A percentile compares a stretch with the other conserved stretches of the same genome.
Evolutionary conservation across 257 asterid genomes (phyloP).

Genomic region (Paraleonurus japonicus): DNA sequence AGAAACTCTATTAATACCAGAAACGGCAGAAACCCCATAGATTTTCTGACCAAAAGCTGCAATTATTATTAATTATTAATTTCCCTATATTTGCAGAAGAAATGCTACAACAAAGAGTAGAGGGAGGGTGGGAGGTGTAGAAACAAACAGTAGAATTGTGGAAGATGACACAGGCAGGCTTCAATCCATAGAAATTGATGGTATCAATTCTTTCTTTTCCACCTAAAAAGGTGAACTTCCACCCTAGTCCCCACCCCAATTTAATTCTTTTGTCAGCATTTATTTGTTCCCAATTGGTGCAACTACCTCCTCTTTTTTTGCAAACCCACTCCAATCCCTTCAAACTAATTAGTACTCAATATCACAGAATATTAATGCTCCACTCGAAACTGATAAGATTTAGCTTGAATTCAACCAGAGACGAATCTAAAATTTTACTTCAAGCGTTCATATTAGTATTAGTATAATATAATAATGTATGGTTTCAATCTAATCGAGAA

Average conservation of each 20-base stretch:
- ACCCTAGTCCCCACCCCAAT: slow-evolving; percentile 35
- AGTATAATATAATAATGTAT: too few relatives aligned
- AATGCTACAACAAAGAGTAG: not conserved
- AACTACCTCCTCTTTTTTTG: slow-evolving; percentile 13
- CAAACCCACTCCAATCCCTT: not conserved
- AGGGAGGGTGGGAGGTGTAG: not conserved
- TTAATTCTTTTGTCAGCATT: slow-evolving; percentile 35
- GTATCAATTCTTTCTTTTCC: slow-evolving; percentile 11
- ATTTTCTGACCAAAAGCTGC: slow-evolving; percentile 39
- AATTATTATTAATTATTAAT: not conserved
- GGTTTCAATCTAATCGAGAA: too few relatives aligned
- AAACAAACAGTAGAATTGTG: slow-evolving; percentile 3
- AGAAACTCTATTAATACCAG: slow-evolving; percentile 17
- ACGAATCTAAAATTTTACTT: too few relatives aligned
- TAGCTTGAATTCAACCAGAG: too few relatives aligned
- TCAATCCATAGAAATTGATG: slow-evolving; percentile 31
- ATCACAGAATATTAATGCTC: too few relatives aligned
- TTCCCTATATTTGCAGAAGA: slow-evolving; percentile 17
- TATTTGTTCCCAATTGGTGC: slow-evolving; percentile 37
- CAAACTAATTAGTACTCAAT: too few relatives aligned
- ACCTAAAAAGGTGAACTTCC: slow-evolving; percentile 30
- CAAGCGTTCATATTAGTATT: too few relatives aligned
- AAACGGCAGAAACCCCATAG: slow-evolving; percentile 17
- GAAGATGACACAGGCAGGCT: slow-evolving; percentile 26
- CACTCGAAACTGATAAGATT: not conserved